Evolutionary conservation across 2,329 filamentous ascomycete species (phyloP).

Genomic region (Paraphoma chrysanthemicola): DNA sequence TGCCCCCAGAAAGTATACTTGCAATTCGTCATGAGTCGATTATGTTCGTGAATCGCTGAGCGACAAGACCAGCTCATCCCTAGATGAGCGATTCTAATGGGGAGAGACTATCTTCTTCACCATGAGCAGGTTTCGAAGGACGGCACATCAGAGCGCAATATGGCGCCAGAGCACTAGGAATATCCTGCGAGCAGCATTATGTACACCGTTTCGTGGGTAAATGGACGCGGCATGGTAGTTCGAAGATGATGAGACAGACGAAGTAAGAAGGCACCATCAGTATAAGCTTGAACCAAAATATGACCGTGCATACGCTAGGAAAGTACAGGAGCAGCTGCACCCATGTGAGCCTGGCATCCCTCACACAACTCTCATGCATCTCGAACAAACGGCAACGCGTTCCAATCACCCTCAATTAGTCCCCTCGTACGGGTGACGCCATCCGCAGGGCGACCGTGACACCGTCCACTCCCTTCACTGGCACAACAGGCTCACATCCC

Average conservation of each 20-base stretch:
- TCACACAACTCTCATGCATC: not conserved
- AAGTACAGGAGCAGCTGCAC: not conserved
- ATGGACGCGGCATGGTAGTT: constrained; percentile 2
- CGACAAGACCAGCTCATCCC: no score
- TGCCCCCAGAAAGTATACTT: no score
- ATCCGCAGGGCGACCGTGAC: not conserved
- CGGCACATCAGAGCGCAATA: no score
- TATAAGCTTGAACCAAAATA: not conserved
- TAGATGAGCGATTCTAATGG: no score
- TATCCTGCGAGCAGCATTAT: not conserved
- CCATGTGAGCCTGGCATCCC: not conserved
- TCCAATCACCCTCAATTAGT: not conserved
- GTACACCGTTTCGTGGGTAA: constrained; percentile 2
- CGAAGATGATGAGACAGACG: constrained; percentile 7
- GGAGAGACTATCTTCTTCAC: no score
- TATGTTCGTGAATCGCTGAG: no score
- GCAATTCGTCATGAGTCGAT: no score
- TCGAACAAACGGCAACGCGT: not conserved
- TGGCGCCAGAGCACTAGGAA: not conserved
- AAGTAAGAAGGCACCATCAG: constrained; percentile 5
- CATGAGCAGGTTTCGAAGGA: no score
- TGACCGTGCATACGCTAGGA: not conserved
- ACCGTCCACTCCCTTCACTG: constrained; percentile 1
- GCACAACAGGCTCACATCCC: not conserved
- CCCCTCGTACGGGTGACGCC: not conserved